Conservation (phyloP, 2,329 filamentous ascomycete species). For the Fragosphaeria purpurea region DNA sequence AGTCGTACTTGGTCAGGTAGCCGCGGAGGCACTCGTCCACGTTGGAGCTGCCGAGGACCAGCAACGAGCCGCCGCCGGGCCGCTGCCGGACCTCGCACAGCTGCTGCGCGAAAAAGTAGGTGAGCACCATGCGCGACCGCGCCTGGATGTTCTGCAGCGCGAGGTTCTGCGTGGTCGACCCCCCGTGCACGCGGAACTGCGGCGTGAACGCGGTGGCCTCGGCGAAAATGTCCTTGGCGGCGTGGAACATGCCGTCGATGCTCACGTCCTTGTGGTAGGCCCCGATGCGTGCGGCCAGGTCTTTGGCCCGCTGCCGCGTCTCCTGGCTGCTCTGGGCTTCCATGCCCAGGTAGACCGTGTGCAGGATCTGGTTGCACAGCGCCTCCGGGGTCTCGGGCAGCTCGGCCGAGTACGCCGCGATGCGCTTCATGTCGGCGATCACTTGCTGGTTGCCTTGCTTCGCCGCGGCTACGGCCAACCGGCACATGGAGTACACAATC, state of each 20-base stretch:
- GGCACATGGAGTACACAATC: constrained; percentile 41
- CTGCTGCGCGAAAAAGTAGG: too few relatives aligned
- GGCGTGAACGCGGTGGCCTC: constrained; percentile 47
- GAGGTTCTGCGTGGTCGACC: too few relatives aligned
- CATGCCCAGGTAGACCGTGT: constrained; percentile 62
- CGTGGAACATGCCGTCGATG: constrained; percentile 57
- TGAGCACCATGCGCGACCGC: constrained; percentile 30
- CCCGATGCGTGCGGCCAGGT: constrained; percentile 53
- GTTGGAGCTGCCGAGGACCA: background rate
- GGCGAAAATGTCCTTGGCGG: constrained; percentile 49
- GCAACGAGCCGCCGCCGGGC: too few relatives aligned
- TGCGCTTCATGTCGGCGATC: constrained; percentile 27
- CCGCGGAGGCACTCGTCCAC: background rate
- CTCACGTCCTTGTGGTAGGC: constrained; percentile 63
- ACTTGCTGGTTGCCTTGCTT: constrained; percentile 29
- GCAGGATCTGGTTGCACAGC: constrained; percentile 35
- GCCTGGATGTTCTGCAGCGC: constrained; percentile 61
- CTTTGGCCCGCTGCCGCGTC: constrained; percentile 55
- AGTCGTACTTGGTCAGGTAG: too few relatives aligned
- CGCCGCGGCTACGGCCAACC: constrained; percentile 44
- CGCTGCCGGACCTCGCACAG: too few relatives aligned
- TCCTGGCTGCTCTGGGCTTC: constrained; percentile 54
- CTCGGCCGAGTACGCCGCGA: constrained; percentile 21
- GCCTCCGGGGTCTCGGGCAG: constrained; percentile 49
- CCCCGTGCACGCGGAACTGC: constrained; percentile 29